Conservation (phyloP, 2,329 filamentous ascomycete genomes). For the Aureobasidium pullulans region DNA sequence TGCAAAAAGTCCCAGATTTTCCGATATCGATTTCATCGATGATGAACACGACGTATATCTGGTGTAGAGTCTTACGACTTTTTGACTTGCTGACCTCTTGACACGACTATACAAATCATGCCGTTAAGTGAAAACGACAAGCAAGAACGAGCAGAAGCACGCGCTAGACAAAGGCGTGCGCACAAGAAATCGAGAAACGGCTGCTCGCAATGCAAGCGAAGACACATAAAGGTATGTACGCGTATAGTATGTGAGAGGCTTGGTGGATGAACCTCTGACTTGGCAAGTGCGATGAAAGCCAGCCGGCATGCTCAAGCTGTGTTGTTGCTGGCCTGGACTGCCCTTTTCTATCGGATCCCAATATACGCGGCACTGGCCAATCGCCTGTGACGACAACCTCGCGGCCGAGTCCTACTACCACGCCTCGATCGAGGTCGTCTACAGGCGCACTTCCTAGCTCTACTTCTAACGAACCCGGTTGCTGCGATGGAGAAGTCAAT, state of each 20-base stretch:
- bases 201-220: neutral
- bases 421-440: too few species aligned
- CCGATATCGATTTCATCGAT: too few species aligned
- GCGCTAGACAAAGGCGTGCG: neutral
- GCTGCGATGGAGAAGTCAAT: neutral
- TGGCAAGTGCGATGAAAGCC: neutral
- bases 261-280: neutral
- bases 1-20: too few species aligned
- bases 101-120: too few species aligned
- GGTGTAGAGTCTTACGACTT: too few species aligned
- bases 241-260: neutral
- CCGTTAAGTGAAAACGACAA: too few species aligned
- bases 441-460: too few species aligned
- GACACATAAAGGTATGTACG: neutral
- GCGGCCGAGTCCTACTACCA: neutral
- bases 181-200: neutral
- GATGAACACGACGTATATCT: too few species aligned
- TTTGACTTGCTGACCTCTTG: too few species aligned
- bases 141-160: too few species aligned
- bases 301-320: neutral
- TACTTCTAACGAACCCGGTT: neutral
- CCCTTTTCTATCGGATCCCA: neutral
- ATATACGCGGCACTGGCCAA: neutral
- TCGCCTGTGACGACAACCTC: neutral
- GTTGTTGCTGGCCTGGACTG: neutral